A percentile compares a stretch with the other conserved stretches of the same genome.
These are phyloP conservation scores for Xylaria polymorpha DNA, from an alignment of 2,329 filamentous ascomycete genomes.

Conservation along the genomic window DNA sequence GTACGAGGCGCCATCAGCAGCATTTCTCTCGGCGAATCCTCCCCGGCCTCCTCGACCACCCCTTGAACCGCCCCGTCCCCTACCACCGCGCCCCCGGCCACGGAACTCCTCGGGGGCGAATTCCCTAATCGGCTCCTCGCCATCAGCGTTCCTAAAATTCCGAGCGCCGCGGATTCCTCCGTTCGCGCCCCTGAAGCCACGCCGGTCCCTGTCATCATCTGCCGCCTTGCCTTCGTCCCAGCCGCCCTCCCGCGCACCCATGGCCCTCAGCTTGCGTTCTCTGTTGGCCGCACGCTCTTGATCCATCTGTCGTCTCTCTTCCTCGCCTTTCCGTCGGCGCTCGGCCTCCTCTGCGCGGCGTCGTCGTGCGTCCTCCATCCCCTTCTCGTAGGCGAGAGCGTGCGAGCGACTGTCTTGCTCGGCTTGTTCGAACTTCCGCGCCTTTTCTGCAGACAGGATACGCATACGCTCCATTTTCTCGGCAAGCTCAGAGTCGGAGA, in stretches of 20 bases:
- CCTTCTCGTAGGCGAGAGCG: conserved; percentile 64
- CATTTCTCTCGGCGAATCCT: conserved; percentile 42
- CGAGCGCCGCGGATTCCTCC: conserved; percentile 56
- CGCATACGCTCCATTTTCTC: conserved; percentile 72
- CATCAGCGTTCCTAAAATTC: conserved; percentile 49
- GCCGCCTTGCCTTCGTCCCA: conserved; percentile 71
- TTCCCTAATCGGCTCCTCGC: conserved; percentile 57
- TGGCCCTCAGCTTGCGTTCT: conserved; percentile 70
- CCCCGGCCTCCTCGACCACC: conserved; percentile 50
- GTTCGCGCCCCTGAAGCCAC: conserved; percentile 55
- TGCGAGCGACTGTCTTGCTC: conserved; percentile 68
- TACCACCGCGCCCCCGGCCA: conserved; percentile 51
- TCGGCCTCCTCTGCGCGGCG: conserved; percentile 65
- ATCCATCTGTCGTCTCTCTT: conserved; percentile 63
- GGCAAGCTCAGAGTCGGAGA: conserved; percentile 68
- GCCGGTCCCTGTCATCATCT: conserved; percentile 54
- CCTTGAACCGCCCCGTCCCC: conserved; percentile 48
- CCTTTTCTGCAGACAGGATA: conserved; percentile 67
- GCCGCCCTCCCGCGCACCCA: conserved; percentile 63
- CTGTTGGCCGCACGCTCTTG: conserved; percentile 71
- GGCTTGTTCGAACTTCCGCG: conserved; percentile 68
- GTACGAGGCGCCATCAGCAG: conserved; percentile 35
- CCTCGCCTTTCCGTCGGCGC: conserved; percentile 62
- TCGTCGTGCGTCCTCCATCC: conserved; percentile 66
- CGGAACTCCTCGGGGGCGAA: conserved; percentile 51